Conservation (phyloP, 495 filamentous ascomycete genomes). For the Friedmanniomyces simplex region DNA sequence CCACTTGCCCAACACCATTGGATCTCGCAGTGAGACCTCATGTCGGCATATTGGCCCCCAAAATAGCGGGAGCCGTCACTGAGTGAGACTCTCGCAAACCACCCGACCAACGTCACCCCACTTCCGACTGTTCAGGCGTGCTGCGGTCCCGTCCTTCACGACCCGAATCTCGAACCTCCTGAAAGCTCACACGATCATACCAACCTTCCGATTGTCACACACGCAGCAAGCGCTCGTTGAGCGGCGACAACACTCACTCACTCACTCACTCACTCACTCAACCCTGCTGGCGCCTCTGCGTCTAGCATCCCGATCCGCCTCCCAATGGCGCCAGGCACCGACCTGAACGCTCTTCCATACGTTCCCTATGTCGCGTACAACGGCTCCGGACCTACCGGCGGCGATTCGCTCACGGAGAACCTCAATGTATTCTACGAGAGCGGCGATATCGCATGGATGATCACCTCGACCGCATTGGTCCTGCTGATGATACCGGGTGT, state of each 20-base stretch:
- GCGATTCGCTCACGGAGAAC: slow-evolving; percentile 61
- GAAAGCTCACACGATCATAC: too few relatives aligned
- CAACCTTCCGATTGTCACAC: too few relatives aligned
- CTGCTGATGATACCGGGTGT: slow-evolving; percentile 98
- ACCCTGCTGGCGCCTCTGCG: background rate
- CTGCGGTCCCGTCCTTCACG: too few relatives aligned
- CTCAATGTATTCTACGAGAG: slow-evolving; percentile 57
- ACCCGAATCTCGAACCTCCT: too few relatives aligned
- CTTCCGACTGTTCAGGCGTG: too few relatives aligned
- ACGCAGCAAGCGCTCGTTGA: too few relatives aligned
- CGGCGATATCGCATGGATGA: slow-evolving; percentile 88
- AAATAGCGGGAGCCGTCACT: background rate
- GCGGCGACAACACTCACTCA: too few relatives aligned
- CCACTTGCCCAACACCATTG: background rate
- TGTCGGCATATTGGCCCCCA: background rate
- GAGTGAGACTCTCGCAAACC: background rate
- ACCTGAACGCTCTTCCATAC: slow-evolving; percentile 13
- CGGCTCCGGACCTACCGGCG: slow-evolving; percentile 55
- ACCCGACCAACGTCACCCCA: background rate
- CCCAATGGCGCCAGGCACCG: background rate
- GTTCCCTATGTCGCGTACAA: slow-evolving; percentile 38
- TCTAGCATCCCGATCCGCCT: background rate
- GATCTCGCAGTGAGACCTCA: background rate
- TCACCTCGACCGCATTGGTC: slow-evolving; percentile 79
- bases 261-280: background rate